Percentiles rank a stretch among this genome's conserved stretches.
Evolutionary conservation across 805 yeast species (phyloP).

Genomic region (Lachancea sp.): DNA sequence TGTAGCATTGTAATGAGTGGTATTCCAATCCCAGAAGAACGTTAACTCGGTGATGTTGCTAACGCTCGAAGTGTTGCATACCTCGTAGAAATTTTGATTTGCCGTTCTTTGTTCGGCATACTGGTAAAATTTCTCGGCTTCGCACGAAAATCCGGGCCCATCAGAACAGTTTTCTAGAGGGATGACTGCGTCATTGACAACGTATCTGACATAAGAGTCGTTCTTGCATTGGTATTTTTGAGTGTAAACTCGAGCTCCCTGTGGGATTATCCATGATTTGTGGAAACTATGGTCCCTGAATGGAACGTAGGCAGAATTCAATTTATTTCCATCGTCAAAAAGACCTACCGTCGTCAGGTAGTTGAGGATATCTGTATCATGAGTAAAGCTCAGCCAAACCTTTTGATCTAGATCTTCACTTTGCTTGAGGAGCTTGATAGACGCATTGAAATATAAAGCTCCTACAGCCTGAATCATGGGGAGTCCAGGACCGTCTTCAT

Average conservation of each 20-base stretch:
- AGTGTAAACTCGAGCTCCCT: slow-evolving; percentile 48
- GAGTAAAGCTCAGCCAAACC: slow-evolving; percentile 65
- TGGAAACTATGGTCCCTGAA: slow-evolving; percentile 43
- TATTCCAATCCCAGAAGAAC: slow-evolving; percentile 21
- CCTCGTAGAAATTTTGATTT: slow-evolving; percentile 28
- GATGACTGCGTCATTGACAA: slow-evolving; percentile 49
- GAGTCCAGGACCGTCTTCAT: slow-evolving; percentile 58
- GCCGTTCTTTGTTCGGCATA: slow-evolving; percentile 30
- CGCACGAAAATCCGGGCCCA: slow-evolving; percentile 52
- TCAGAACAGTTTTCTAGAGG: slow-evolving; percentile 43
- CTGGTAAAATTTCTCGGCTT: slow-evolving; percentile 31
- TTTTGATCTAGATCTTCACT: slow-evolving; percentile 45
- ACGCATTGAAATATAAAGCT: slow-evolving; percentile 48
- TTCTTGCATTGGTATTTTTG: slow-evolving; percentile 44
- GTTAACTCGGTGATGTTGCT: slow-evolving; percentile 20
- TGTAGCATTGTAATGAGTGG: slow-evolving; percentile 18
- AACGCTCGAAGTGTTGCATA: slow-evolving; percentile 26
- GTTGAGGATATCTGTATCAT: slow-evolving; percentile 62
- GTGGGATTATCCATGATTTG: slow-evolving; percentile 46
- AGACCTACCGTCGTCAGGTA: slow-evolving; percentile 62
- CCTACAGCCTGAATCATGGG: slow-evolving; percentile 54
- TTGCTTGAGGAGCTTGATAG: slow-evolving; percentile 44
- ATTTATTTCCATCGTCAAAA: slow-evolving; percentile 30
- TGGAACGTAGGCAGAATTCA: slow-evolving; percentile 41
- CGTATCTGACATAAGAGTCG: slow-evolving; percentile 40